Conservation (phyloP, 2,329 filamentous ascomycete species). For the Cladorrhinum sp. region DNA sequence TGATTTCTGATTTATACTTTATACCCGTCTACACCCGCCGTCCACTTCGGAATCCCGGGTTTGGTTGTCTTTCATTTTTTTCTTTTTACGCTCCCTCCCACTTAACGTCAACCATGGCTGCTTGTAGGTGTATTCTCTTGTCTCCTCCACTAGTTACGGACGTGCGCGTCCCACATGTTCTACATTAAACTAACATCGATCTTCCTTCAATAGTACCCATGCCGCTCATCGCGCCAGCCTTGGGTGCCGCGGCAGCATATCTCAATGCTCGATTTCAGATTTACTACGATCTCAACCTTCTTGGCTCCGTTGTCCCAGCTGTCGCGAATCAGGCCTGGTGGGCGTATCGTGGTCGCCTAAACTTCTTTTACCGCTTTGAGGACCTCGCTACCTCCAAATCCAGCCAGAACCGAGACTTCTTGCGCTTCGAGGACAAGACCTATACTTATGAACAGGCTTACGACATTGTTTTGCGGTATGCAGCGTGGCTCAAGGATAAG, state of each 20-base stretch:
- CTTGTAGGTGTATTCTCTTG: conserved; percentile 23
- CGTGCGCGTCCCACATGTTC: background rate
- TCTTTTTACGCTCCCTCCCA: background rate
- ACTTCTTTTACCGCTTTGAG: conserved; percentile 74
- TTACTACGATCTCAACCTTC: conserved; percentile 61
- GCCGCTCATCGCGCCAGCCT: conserved; percentile 55
- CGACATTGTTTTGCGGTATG: conserved; percentile 67
- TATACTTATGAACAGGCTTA: conserved; percentile 79
- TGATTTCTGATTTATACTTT: background rate
- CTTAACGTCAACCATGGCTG: conserved; percentile 15
- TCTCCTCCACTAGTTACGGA: background rate
- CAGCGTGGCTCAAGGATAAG: conserved; percentile 66
- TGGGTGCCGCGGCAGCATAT: conserved; percentile 68
- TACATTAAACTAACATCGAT: background rate
- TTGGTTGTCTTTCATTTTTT: background rate
- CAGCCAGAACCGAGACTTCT: conserved; percentile 53
- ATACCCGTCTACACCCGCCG: background rate
- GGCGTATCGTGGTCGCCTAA: conserved; percentile 59
- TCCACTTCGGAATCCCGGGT: background rate
- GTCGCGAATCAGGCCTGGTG: conserved; percentile 42
- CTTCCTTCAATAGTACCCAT: conserved; percentile 45
- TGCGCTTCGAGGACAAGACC: conserved; percentile 65
- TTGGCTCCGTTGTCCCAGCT: conserved; percentile 53
- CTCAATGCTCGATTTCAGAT: conserved; percentile 68
- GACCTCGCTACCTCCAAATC: conserved; percentile 52